Conservation (phyloP, 2,329 filamentous ascomycete species). For the Cordyceps javanica region DNA sequence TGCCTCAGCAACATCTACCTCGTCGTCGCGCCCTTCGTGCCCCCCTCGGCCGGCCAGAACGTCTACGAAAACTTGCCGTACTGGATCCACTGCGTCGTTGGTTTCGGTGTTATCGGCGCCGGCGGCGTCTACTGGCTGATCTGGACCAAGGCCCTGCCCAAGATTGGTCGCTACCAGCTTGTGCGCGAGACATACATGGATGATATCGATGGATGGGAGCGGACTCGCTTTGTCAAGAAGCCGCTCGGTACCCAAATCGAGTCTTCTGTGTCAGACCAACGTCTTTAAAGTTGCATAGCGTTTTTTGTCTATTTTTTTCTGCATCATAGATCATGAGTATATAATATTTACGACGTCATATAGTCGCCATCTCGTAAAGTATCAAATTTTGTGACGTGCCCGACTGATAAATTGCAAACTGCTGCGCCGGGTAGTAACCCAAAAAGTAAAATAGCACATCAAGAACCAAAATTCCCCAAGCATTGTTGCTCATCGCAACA, state of each 20-base stretch:
- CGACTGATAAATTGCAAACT: too few relatives aligned
- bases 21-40: constrained; percentile 52
- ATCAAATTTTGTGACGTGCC: neutral
- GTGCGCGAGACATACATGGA: constrained; percentile 48
- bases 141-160: constrained; percentile 48
- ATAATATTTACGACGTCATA: neutral
- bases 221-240: constrained; percentile 44
- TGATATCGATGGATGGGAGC: constrained; percentile 57
- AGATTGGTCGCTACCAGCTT: constrained; percentile 48
- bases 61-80: constrained; percentile 50
- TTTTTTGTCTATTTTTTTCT: neutral
- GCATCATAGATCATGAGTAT: neutral
- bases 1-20: constrained; percentile 56
- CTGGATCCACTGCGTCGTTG: constrained; percentile 52
- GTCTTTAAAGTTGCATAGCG: neutral
- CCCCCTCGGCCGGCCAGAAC: constrained; percentile 44
- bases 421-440: too few relatives aligned
- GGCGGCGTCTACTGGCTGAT: constrained; percentile 51
- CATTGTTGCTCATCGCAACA: neutral
- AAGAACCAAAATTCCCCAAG: neutral
- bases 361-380: neutral
- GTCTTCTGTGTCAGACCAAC: neutral
- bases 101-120: constrained; percentile 45
- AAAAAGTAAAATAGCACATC: neutral
- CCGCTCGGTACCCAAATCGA: constrained; percentile 22